These are phyloP conservation scores for Castanea crenata DNA, from an alignment of 306 rosid species.

Conservation along the genomic window DNA sequence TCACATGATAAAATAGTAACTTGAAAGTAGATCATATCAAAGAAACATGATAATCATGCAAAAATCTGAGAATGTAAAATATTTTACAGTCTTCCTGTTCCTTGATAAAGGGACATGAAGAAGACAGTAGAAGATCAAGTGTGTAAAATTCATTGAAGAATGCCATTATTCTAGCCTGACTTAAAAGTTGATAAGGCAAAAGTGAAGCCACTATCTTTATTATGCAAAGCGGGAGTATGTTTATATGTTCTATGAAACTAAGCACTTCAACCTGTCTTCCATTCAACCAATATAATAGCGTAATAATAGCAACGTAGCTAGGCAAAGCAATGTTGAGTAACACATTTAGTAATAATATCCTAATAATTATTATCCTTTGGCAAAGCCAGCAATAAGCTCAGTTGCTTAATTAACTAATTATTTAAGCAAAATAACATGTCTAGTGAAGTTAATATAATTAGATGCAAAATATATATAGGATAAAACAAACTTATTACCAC, in stretches of 20 bases:
- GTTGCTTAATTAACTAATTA: conserved; percentile 14
- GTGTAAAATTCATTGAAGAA: background rate
- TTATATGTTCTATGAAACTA: background rate
- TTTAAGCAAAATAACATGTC: conserved; percentile 5
- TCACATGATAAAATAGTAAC: conserved; percentile 13
- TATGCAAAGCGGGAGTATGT: no score
- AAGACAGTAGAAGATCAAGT: conserved; percentile 4
- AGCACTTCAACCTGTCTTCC: conserved; percentile 18
- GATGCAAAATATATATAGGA: background rate
- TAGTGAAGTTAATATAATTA: conserved; percentile 8
- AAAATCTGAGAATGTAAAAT: conserved; percentile 6
- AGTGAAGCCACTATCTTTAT: background rate
- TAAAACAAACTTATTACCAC: conserved; percentile 64
- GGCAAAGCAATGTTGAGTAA: conserved; percentile 2
- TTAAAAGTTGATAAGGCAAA: background rate
- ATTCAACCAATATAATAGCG: background rate
- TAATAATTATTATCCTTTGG: conserved; percentile 8
- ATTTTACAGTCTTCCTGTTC: conserved; percentile 3
- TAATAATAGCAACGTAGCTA: conserved; percentile 5
- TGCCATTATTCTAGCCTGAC: background rate
- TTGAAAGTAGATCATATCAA: background rate
- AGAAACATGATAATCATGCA: no score
- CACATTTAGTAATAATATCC: background rate
- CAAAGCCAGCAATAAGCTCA: background rate
- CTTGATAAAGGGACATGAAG: conserved; percentile 23